Conservation (phyloP, 768 basidiomycete species). For the Mycena vulgaris region DNA sequence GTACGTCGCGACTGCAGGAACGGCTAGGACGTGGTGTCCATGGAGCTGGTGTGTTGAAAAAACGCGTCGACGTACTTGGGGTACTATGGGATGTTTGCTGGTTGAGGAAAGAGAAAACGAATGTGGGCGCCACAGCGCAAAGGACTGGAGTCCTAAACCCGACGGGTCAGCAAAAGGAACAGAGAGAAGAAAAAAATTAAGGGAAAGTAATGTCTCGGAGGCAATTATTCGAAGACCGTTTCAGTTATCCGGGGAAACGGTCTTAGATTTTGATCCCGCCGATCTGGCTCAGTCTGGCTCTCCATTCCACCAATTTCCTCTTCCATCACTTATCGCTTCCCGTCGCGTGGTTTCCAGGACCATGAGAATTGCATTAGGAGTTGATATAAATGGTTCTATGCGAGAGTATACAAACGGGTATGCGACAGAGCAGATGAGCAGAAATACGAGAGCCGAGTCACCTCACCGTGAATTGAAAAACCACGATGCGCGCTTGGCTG, state of each 20-base stretch:
- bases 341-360: constrained; percentile 25
- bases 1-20: constrained; percentile 1
- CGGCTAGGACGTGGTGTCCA: not conserved
- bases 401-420: constrained; percentile 46
- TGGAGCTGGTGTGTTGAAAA: constrained; percentile 19
- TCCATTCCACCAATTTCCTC: constrained; percentile 28
- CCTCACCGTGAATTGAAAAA: constrained; percentile 88
- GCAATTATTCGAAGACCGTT: constrained; percentile 22
- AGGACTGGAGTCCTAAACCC: constrained; percentile 18
- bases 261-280: too few species aligned
- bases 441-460: constrained; percentile 23
- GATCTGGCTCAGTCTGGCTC: too few species aligned
- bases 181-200: constrained; percentile 44
- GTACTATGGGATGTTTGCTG: constrained; percentile 11
- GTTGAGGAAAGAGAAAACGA: constrained; percentile 13
- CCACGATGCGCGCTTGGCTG: constrained; percentile 94
- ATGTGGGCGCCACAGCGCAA: constrained; percentile 25
- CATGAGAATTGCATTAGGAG: constrained; percentile 35
- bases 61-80: constrained; percentile 37
- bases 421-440: constrained; percentile 40
- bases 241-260: too few species aligned
- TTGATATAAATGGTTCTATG: constrained; percentile 40
- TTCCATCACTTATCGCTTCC: constrained; percentile 19
- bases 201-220: constrained; percentile 45
- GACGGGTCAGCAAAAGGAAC: constrained; percentile 43